Evolutionary conservation across 768 basidiomycete genomes (phyloP), one percentile per base, ranked within the genome.

Genomic region (Tulasnella sp.): DNA sequence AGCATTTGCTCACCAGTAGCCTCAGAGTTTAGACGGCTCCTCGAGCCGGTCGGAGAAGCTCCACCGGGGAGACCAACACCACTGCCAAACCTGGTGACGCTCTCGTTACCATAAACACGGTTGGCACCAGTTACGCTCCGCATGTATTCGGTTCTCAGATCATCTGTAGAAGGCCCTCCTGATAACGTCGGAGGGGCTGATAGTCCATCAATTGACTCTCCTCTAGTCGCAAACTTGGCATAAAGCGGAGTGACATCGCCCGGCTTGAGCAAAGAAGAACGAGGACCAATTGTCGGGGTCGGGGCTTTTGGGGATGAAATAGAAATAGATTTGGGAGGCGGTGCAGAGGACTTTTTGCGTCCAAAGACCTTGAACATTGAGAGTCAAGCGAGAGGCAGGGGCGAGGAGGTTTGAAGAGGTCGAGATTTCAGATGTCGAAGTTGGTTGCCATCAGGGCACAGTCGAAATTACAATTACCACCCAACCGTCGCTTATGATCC

Each of bases 81-180:
- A 29, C 48, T 50, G 2, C 48, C 48, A 42, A 59, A 59, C 17
- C 57, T 2, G 1, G 57, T 59, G 22, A 49, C 57, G 49, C 57
- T 59, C 24, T 21, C 49, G 31, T 59, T 49, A n/a, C 31, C 57
- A 29, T 38, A 50, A 29, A 38, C 43, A 7, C 27, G 5, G 19
- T 24, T 29, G 8, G 30, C 27, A 9, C 44, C 30, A 19, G 48
- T 10, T 24, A 49, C 27, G 19, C 29, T 19, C 25, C 27, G 49
- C 17, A 31, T 41, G 22, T 48, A 48, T 59, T 38, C 57, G 29
- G 27, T 3, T 10, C 57, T 44, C 8, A 49, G 44, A 46, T 59
- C 49, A 7, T 59, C 57, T 19, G 22, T 19, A 31, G 57, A 49
- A 30, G 46, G 27, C 15, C 17, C n/a, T 10, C 25, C 45, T 38